Conservation (phyloP, 768 basidiomycete genomes). For the Gautieria morchelliformis region DNA sequence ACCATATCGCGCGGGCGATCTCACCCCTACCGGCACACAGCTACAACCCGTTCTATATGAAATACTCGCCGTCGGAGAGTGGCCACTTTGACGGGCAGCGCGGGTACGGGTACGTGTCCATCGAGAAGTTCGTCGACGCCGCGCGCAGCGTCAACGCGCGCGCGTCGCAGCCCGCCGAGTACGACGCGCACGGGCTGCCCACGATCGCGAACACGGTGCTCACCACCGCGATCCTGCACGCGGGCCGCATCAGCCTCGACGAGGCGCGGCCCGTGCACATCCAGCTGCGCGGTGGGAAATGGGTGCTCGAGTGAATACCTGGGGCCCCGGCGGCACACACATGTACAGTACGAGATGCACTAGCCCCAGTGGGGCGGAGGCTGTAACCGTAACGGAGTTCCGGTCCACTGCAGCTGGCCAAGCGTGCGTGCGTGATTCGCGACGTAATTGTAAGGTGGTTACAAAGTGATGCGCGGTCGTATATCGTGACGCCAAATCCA, state of each 20-base stretch:
- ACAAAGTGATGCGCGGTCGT: background rate
- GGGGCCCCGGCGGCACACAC: background rate
- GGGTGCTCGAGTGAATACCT: constrained; percentile 59
- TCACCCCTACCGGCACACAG: constrained; percentile 12
- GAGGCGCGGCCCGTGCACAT: constrained; percentile 81
- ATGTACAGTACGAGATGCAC: background rate
- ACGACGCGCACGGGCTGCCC: constrained; percentile 72
- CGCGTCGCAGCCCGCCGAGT: constrained; percentile 53
- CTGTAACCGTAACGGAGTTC: background rate
- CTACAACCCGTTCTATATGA: constrained; percentile 93
- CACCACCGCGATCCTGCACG: constrained; percentile 82
- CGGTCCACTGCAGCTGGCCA: background rate
- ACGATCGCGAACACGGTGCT: constrained; percentile 85
- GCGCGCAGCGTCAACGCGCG: constrained; percentile 71
- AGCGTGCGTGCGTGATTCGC: background rate
- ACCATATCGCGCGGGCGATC: background rate
- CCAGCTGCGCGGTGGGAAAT: constrained; percentile 47
- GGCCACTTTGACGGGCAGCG: constrained; percentile 93
- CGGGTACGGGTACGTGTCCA: constrained; percentile 86
- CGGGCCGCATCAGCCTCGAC: constrained; percentile 82
- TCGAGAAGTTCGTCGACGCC: constrained; percentile 87
- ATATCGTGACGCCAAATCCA: background rate
- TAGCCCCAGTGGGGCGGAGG: constrained; percentile 2
- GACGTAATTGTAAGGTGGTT: constrained; percentile 1
- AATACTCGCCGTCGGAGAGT: constrained; percentile 84